A percentile compares a stretch with the other conserved stretches of the same genome.
phyloP scores from a whole-genome alignment of 1,139 yeast genomes.

The Candida sanyaensis region DNA sequence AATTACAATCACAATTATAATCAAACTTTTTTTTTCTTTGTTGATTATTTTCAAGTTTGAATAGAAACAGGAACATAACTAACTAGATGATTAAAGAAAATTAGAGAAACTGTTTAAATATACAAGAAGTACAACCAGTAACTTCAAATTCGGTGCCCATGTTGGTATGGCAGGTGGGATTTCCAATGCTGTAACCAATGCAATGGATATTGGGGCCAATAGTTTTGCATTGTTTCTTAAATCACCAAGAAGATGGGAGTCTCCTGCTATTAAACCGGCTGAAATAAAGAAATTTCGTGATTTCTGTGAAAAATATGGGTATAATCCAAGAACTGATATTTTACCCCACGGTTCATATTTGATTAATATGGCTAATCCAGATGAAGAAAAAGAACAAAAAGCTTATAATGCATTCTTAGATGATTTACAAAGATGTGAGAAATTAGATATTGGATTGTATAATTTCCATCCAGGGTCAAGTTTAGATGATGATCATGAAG shows the following conservation, averaged over 20 bases:
- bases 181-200: slow-evolving; percentile 74
- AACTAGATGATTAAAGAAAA: slow-evolving; percentile 5
- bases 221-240: slow-evolving; percentile 90
- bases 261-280: slow-evolving; percentile 70
- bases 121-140: slow-evolving; percentile 21
- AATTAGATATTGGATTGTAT: slow-evolving; percentile 78
- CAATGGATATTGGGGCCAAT: slow-evolving; percentile 75
- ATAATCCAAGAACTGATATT: slow-evolving; percentile 73
- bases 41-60: no score
- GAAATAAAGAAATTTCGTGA: slow-evolving; percentile 67
- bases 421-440: slow-evolving; percentile 85
- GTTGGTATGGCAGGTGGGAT: slow-evolving; percentile 74
- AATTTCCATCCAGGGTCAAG: slow-evolving; percentile 97
- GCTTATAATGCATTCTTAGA: slow-evolving; percentile 82
- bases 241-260: slow-evolving; percentile 89
- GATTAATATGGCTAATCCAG: slow-evolving; percentile 91
- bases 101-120: slow-evolving; percentile 20
- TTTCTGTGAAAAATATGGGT: slow-evolving; percentile 61
- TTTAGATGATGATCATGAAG: slow-evolving; percentile 66
- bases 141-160: slow-evolving; percentile 77
- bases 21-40: no score
- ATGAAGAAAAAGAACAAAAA: slow-evolving; percentile 71
- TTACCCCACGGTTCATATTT: slow-evolving; percentile 95
- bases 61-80: not conserved
- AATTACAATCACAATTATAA: no score